Evolutionary conservation across 768 basidiomycete genomes (phyloP).

Genomic region (Russula ochroleuca): DNA sequence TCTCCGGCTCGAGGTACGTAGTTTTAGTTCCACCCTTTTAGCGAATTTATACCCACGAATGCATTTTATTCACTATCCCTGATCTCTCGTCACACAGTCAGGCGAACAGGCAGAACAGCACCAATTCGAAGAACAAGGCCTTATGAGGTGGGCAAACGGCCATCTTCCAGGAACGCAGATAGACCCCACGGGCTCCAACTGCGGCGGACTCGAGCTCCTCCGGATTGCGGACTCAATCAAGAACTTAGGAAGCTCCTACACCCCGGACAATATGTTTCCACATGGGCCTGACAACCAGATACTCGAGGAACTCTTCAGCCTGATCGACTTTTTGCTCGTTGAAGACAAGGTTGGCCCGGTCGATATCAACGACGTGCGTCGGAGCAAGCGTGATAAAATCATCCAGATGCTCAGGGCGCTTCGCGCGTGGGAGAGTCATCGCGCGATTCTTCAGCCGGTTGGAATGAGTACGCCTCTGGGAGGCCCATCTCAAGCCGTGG

Average conservation of each 20-base stretch:
- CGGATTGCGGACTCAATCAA: constrained; percentile 81
- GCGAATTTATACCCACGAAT: background rate
- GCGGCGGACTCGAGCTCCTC: constrained; percentile 70
- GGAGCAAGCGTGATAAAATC: constrained; percentile 77
- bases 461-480: constrained; percentile 34
- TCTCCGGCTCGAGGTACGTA: constrained; percentile 30
- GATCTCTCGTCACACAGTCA: constrained; percentile 4
- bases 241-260: constrained; percentile 60
- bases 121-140: constrained; percentile 40
- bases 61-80: constrained; percentile 4
- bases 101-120: constrained; percentile 28
- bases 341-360: constrained; percentile 87
- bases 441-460: constrained; percentile 48
- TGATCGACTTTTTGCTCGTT: constrained; percentile 90
- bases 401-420: constrained; percentile 70
- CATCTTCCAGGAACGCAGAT: constrained; percentile 67
- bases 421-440: constrained; percentile 71
- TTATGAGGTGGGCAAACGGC: constrained; percentile 85
- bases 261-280: constrained; percentile 77
- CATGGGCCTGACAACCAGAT: constrained; percentile 64
- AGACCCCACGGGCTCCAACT: constrained; percentile 44
- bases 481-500: constrained; percentile 29
- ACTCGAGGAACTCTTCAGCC: constrained; percentile 77
- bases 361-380: constrained; percentile 87
- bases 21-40: background rate